phyloP scores from a whole-genome alignment of 495 filamentous ascomycete species.

The Penicillium subrubescens region DNA sequence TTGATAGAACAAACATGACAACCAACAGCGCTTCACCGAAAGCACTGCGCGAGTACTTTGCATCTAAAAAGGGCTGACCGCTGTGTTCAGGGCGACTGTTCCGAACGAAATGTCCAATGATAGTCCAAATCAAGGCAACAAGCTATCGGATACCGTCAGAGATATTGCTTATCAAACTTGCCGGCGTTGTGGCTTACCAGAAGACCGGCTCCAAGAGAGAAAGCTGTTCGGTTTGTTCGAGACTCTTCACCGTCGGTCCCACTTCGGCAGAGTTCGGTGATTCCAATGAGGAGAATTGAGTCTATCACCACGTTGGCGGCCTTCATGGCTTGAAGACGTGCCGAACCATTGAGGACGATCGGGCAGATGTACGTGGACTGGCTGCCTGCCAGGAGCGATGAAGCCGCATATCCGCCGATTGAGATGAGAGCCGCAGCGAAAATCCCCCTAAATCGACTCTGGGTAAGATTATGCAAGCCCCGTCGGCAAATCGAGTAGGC shows the following conservation, averaged over 20 bases:
- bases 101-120: slow-evolving; percentile 28
- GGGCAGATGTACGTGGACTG: slow-evolving; percentile 54
- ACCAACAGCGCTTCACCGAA: slow-evolving; percentile 37
- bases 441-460: slow-evolving; percentile 35
- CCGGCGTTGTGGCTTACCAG: slow-evolving; percentile 33
- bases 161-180: not conserved
- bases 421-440: slow-evolving; percentile 38
- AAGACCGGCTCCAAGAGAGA: slow-evolving; percentile 38
- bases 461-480: slow-evolving; percentile 29
- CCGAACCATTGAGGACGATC: slow-evolving; percentile 27
- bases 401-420: slow-evolving; percentile 31
- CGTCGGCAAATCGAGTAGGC: slow-evolving; percentile 28
- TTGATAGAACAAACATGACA: slow-evolving; percentile 34
- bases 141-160: slow-evolving; percentile 26
- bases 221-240: slow-evolving; percentile 30
- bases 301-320: slow-evolving; percentile 37
- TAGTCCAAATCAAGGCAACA: slow-evolving; percentile 34
- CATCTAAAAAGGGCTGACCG: slow-evolving; percentile 32
- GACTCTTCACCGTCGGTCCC: slow-evolving; percentile 23
- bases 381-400: slow-evolving; percentile 29
- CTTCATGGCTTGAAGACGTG: slow-evolving; percentile 29
- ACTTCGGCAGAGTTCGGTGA: slow-evolving; percentile 32
- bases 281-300: slow-evolving; percentile 35
- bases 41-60: slow-evolving; percentile 39
- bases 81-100: slow-evolving; percentile 30